Conservation (phyloP, 305 asterid species). For the Nicotiana rustica region DNA sequence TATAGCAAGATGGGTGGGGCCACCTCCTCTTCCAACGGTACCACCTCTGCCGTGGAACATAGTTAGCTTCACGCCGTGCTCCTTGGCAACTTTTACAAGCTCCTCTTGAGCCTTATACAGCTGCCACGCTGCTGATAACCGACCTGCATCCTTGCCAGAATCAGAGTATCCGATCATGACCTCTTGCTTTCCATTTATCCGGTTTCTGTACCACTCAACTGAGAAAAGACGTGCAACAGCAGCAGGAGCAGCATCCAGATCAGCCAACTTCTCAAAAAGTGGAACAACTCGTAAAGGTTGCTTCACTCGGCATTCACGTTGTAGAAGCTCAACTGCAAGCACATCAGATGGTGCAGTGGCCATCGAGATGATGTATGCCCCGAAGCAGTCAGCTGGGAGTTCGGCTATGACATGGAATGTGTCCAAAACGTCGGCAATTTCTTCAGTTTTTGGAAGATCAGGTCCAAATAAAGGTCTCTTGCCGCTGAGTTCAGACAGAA, state of each 20-base stretch:
- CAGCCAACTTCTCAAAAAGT: slow-evolving; percentile 62
- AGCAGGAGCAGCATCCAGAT: slow-evolving; percentile 63
- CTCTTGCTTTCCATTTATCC: slow-evolving; percentile 65
- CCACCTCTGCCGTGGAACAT: slow-evolving; percentile 73
- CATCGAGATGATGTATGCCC: slow-evolving; percentile 44
- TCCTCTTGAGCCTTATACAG: slow-evolving; percentile 66
- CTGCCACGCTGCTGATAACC: slow-evolving; percentile 68
- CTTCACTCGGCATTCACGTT: slow-evolving; percentile 60
- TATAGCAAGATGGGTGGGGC: slow-evolving; percentile 69
- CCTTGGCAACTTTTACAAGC: slow-evolving; percentile 57
- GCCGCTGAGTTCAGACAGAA: slow-evolving; percentile 40
- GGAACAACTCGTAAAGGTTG: slow-evolving; percentile 63
- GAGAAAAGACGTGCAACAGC: slow-evolving; percentile 67
- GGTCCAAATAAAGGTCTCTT: slow-evolving; percentile 41
- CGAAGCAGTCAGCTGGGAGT: slow-evolving; percentile 41
- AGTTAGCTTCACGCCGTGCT: slow-evolving; percentile 58
- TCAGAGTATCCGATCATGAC: slow-evolving; percentile 71
- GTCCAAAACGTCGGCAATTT: slow-evolving; percentile 42
- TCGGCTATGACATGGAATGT: slow-evolving; percentile 41
- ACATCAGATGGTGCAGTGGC: slow-evolving; percentile 60
- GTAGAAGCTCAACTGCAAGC: slow-evolving; percentile 65
- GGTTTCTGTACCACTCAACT: slow-evolving; percentile 58
- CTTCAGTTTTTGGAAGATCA: slow-evolving; percentile 46
- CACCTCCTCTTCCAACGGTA: slow-evolving; percentile 69
- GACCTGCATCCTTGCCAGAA: slow-evolving; percentile 68